A percentile compares a stretch with the other conserved stretches of the same genome.
Conservation (phyloP, 352 stramenopile species). For the Thalassiosira delicatula region DNA sequence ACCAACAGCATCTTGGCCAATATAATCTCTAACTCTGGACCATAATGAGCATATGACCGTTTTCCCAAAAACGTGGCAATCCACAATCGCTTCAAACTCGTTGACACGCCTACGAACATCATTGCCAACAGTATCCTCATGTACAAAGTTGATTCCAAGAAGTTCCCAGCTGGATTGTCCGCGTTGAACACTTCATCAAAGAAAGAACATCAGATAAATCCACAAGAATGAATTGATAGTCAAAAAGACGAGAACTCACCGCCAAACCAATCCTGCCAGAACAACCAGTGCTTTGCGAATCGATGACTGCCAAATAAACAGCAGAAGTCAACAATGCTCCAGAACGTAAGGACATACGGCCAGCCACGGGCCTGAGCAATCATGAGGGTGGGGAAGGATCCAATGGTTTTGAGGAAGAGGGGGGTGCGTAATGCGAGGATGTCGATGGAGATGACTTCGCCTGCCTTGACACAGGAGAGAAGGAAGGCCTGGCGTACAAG, state of each 20-base stretch:
- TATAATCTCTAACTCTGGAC: constrained; percentile 60
- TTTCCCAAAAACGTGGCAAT: constrained; percentile 55
- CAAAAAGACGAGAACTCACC: no score
- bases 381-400: constrained; percentile 63
- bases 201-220: no score
- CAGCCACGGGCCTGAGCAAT: constrained; percentile 73
- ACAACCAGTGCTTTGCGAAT: constrained; percentile 70
- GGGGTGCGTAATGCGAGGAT: constrained; percentile 72
- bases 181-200: constrained; percentile 74
- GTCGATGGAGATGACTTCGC: constrained; percentile 74
- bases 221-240: no score
- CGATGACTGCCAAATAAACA: constrained; percentile 58
- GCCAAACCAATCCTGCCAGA: constrained; percentile 67
- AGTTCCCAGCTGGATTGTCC: constrained; percentile 55
- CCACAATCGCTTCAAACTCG: constrained; percentile 69
- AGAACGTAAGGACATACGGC: constrained; percentile 70
- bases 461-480: constrained; percentile 50
- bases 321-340: constrained; percentile 68
- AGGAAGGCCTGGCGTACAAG: constrained; percentile 56
- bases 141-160: constrained; percentile 47
- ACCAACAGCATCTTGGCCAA: constrained; percentile 67
- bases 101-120: constrained; percentile 53
- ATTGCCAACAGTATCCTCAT: constrained; percentile 49
- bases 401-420: constrained; percentile 64
- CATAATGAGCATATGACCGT: constrained; percentile 60